Evolutionary conservation across 2,329 filamentous ascomycete genomes (phyloP).

Genomic region (Truncatella angustata): DNA sequence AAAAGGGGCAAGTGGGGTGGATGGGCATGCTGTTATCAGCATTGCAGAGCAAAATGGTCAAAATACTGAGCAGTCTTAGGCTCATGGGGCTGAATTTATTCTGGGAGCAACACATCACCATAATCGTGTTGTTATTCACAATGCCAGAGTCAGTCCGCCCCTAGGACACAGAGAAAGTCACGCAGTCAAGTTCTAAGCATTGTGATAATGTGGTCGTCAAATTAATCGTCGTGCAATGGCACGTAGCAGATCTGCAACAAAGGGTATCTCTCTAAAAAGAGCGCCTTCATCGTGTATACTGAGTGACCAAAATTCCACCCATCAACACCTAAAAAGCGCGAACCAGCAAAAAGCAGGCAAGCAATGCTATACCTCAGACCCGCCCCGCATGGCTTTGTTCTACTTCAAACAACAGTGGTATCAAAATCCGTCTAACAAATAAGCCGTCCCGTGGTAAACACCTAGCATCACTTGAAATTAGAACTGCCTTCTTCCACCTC

Average conservation of each 20-base stretch:
- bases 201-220: background rate
- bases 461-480: background rate
- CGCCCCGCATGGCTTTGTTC: background rate
- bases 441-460: background rate
- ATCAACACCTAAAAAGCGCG: background rate
- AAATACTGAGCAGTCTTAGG: no score
- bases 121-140: no score
- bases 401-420: slow-evolving; percentile 1
- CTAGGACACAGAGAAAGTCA: no score
- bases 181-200: no score
- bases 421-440: slow-evolving; percentile 6
- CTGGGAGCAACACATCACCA: no score
- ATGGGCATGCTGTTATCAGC: no score
- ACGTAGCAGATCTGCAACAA: background rate
- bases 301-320: background rate
- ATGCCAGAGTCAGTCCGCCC: no score
- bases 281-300: background rate
- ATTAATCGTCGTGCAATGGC: background rate
- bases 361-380: background rate
- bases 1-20: no score
- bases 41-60: no score
- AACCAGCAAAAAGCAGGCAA: background rate
- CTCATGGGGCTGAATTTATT: no score
- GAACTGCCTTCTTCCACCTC: background rate
- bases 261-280: slow-evolving; percentile 4